Evolutionary conservation across 768 basidiomycete species (phyloP).

Genomic region (Mycena venus): DNA sequence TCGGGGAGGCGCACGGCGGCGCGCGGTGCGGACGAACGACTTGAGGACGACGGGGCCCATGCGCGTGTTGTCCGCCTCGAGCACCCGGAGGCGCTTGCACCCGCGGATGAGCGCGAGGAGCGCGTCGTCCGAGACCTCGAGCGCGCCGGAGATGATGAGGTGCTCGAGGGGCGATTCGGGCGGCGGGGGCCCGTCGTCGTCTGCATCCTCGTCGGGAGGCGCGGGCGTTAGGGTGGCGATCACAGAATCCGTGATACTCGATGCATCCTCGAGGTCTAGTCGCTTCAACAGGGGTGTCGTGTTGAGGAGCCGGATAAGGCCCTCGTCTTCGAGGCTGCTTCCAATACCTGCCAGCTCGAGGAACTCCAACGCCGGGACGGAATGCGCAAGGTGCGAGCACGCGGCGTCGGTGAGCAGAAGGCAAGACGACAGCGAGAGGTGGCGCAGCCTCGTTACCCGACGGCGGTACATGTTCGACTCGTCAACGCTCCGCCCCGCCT

Average conservation of each 20-base stretch:
- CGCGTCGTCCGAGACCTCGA: conserved; percentile 73
- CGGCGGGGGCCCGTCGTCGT: conserved; percentile 45
- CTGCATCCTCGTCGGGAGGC: conserved; percentile 31
- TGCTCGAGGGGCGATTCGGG: conserved; percentile 81
- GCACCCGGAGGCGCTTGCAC: conserved; percentile 71
- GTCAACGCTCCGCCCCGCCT: conserved; percentile 73
- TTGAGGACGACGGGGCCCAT: conserved; percentile 71
- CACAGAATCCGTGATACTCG: conserved; percentile 80
- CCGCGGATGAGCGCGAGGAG: conserved; percentile 72
- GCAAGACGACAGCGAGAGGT: conserved; percentile 82
- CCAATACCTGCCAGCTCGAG: conserved; percentile 87
- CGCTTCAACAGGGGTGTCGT: conserved; percentile 80
- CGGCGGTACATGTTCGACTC: conserved; percentile 64
- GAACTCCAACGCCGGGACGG: conserved; percentile 79
- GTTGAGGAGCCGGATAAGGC: conserved; percentile 77
- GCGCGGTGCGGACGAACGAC: conserved; percentile 74
- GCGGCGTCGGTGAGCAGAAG: conserved; percentile 79
- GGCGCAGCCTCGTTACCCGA: conserved; percentile 77
- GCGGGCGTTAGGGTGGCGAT: conserved; percentile 73
- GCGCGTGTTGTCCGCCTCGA: conserved; percentile 88
- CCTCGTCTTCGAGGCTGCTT: conserved; percentile 74
- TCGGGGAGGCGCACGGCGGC: conserved; percentile 61
- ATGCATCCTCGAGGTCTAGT: conserved; percentile 90
- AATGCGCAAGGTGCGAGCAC: conserved; percentile 78
- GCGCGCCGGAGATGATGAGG: conserved; percentile 77